phyloP scores from a whole-genome alignment of 2,329 filamentous ascomycete genomes.

The Pezicula rhizophila region DNA sequence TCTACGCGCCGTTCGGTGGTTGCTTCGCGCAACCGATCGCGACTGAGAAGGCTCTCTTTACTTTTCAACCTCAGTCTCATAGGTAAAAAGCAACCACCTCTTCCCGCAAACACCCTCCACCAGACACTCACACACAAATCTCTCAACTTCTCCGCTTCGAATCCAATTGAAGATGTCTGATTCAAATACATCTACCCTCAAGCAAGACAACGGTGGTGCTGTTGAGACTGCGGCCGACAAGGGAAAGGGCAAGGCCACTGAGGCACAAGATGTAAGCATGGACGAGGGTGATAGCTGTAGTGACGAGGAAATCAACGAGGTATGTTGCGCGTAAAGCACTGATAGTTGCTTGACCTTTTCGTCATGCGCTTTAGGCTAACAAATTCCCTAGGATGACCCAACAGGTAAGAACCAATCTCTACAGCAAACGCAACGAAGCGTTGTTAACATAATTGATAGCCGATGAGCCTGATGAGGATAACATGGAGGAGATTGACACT shows the following conservation, averaged over 20 bases:
- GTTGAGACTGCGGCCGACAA: conserved; percentile 53
- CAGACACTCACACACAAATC: neutral
- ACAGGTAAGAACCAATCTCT: conserved; percentile 19
- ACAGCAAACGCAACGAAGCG: conserved; percentile 22
- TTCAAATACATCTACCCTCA: conserved; percentile 35
- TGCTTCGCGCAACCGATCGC: neutral
- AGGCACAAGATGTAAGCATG: conserved; percentile 57
- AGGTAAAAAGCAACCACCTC: too few relatives aligned
- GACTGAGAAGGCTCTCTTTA: neutral
- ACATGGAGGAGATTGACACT: conserved; percentile 85
- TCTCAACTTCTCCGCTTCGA: neutral
- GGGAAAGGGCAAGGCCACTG: conserved; percentile 79
- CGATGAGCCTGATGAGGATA: conserved; percentile 71
- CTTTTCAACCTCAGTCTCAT: too few relatives aligned
- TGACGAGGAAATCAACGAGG: conserved; percentile 62
- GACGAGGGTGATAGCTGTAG: conserved; percentile 64
- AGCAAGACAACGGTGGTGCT: conserved; percentile 26
- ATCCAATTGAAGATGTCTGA: conserved; percentile 35
- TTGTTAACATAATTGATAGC: conserved; percentile 31
- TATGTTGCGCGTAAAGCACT: conserved; percentile 30
- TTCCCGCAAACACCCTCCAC: neutral
- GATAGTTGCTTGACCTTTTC: conserved; percentile 2
- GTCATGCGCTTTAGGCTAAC: conserved; percentile 6
- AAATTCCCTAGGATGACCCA: conserved; percentile 11
- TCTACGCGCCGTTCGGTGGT: too few relatives aligned